Evolutionary conservation across 2,329 filamentous ascomycete genomes (phyloP).

Genomic region (Ilyonectria robusta): DNA sequence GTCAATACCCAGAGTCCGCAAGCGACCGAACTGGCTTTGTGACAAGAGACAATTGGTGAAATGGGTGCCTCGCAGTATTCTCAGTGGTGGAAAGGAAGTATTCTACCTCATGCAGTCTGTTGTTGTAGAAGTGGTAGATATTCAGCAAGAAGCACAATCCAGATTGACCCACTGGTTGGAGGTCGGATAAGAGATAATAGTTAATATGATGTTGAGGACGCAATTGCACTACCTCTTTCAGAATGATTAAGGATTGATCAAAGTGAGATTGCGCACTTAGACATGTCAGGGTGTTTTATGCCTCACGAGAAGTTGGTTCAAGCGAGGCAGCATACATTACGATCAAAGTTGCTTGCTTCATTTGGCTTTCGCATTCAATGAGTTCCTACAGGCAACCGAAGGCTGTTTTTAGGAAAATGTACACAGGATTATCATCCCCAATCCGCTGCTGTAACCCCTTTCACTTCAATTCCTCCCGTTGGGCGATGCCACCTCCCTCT

Average conservation of each 20-base stretch:
- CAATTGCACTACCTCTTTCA: not conserved
- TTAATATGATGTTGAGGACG: not conserved
- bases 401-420: slow-evolving; percentile 55
- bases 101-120: not conserved
- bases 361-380: slow-evolving; percentile 50
- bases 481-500: slow-evolving; percentile 31
- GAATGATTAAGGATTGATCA: not conserved
- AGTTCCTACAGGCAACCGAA: slow-evolving; percentile 51
- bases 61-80: too few species aligned
- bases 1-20: not conserved
- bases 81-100: too few species aligned
- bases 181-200: slow-evolving; percentile 2
- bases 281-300: slow-evolving; percentile 1
- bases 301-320: slow-evolving; percentile 4
- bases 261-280: not conserved
- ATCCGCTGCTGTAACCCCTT: slow-evolving; percentile 41
- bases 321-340: too few species aligned
- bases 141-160: not conserved
- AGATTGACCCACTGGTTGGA: not conserved
- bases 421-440: slow-evolving; percentile 53
- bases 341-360: slow-evolving; percentile 40
- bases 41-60: not conserved
- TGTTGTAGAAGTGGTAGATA: not conserved
- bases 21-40: not conserved
- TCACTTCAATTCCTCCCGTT: slow-evolving; percentile 27